phyloP scores from a whole-genome alignment of 202 grass and related monocot genomes.

The Zizania palustris region DNA sequence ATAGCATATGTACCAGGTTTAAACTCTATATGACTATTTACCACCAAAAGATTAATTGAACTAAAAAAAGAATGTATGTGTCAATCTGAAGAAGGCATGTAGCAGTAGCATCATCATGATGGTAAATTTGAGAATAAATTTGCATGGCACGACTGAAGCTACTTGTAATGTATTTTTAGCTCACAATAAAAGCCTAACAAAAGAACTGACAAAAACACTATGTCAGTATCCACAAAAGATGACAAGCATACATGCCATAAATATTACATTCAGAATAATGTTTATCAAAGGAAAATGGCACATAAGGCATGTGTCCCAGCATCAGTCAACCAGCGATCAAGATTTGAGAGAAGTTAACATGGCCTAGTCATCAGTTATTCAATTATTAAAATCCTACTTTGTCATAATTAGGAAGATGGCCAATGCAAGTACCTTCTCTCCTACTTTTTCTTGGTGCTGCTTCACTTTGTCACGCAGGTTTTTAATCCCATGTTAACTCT shows the following conservation, averaged over 20 bases:
- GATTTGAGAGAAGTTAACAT: background rate
- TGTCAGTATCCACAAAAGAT: background rate
- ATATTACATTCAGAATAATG: slow-evolving; percentile 5
- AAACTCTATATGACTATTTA: background rate
- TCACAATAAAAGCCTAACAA: background rate
- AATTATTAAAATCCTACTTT: slow-evolving; percentile 12
- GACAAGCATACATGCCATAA: background rate
- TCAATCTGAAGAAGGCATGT: slow-evolving; percentile 15
- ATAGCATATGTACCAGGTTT: background rate
- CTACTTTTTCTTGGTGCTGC: slow-evolving; percentile 95
- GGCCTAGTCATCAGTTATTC: background rate
- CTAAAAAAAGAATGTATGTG: background rate
- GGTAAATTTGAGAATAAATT: slow-evolving; percentile 9
- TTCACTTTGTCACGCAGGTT: slow-evolving; percentile 88
- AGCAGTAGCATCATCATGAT: slow-evolving; percentile 15
- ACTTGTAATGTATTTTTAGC: background rate
- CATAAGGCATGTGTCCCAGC: background rate
- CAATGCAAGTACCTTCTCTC: slow-evolving; percentile 69
- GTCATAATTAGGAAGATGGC: slow-evolving; percentile 12
- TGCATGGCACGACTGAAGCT: background rate
- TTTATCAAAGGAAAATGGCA: background rate
- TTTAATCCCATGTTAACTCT: slow-evolving; percentile 96
- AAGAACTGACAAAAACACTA: background rate
- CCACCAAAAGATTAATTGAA: background rate
- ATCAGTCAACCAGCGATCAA: slow-evolving; percentile 3